phyloP scores from a whole-genome alignment of 2,329 filamentous ascomycete genomes.

The Aspergillus ruber region DNA sequence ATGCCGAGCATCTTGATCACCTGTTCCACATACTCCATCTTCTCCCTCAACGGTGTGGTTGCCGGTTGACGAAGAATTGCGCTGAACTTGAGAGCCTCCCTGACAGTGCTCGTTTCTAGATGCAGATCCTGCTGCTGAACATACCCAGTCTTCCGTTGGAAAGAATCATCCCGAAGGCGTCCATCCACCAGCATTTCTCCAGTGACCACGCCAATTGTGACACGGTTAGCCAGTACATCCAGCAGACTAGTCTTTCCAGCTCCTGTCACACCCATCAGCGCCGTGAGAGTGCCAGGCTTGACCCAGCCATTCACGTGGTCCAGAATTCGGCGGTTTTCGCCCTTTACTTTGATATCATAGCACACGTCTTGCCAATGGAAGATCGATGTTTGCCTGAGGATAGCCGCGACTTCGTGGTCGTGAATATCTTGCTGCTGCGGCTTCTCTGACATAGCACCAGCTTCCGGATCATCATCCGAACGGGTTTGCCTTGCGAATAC shows the following conservation, averaged over 20 bases:
- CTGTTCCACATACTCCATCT: slow-evolving; percentile 77
- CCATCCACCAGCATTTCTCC: slow-evolving; percentile 79
- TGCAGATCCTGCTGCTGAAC: slow-evolving; percentile 90
- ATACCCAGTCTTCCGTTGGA: slow-evolving; percentile 47
- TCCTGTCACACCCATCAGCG: slow-evolving; percentile 82
- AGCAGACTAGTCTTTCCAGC: slow-evolving; percentile 87
- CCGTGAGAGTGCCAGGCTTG: slow-evolving; percentile 81
- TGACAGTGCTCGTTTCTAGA: slow-evolving; percentile 73
- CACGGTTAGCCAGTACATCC: slow-evolving; percentile 74
- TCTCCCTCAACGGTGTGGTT: slow-evolving; percentile 63
- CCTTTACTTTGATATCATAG: slow-evolving; percentile 75
- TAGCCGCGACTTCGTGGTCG: slow-evolving; percentile 55
- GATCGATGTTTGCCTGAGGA: slow-evolving; percentile 67
- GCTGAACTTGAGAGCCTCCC: slow-evolving; percentile 78
- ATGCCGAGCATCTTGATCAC: slow-evolving; percentile 85
- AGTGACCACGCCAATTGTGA: slow-evolving; percentile 77
- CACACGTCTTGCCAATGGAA: slow-evolving; percentile 82
- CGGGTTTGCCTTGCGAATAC: slow-evolving; percentile 27
- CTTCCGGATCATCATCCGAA: slow-evolving; percentile 19
- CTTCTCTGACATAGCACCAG: slow-evolving; percentile 18
- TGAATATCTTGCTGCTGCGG: slow-evolving; percentile 67
- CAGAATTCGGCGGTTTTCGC: slow-evolving; percentile 64
- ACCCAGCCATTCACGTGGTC: slow-evolving; percentile 87
- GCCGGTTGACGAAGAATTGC: slow-evolving; percentile 76
- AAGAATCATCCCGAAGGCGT: slow-evolving; percentile 64